These are phyloP conservation scores for Eleusine indica DNA, from an alignment of 176 grass and related monocot genomes.

Conservation along the genomic window DNA sequence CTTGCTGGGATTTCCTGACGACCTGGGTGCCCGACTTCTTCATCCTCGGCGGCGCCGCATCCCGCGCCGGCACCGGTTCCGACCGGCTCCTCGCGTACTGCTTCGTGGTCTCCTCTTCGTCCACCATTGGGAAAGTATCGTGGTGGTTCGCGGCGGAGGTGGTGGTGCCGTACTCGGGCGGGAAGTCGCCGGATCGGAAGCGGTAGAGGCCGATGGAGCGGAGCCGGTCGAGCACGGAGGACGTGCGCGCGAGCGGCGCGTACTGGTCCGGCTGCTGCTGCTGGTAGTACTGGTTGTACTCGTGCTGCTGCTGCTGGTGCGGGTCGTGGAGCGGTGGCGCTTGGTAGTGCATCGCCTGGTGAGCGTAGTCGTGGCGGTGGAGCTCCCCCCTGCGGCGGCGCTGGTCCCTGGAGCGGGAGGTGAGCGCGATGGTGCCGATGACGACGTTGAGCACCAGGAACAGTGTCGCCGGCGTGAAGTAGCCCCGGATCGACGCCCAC, in stretches of 20 bases:
- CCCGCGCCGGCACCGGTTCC: slow-evolving; percentile 36
- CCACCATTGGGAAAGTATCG: not conserved
- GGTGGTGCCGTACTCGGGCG: slow-evolving; percentile 26
- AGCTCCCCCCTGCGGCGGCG: slow-evolving; percentile 10
- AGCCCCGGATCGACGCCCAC: slow-evolving; percentile 53
- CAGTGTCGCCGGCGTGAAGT: slow-evolving; percentile 66
- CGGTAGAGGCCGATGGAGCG: slow-evolving; percentile 69
- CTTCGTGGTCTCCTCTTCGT: not conserved
- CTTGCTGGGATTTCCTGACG: slow-evolving; percentile 11
- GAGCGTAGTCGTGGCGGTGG: not conserved
- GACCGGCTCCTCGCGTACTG: slow-evolving; percentile 46
- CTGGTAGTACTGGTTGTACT: not conserved
- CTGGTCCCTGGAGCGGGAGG: slow-evolving; percentile 43
- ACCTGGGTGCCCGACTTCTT: slow-evolving; percentile 35
- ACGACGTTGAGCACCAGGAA: slow-evolving; percentile 91
- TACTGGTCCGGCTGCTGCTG: not conserved
- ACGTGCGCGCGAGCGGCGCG: slow-evolving; percentile 53
- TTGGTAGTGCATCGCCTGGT: not conserved
- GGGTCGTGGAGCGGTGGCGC: not conserved
- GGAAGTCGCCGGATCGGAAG: slow-evolving; percentile 76
- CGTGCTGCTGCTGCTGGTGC: not conserved
- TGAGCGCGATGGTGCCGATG: slow-evolving; percentile 91
- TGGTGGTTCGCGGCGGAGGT: not conserved
- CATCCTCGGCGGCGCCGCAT: slow-evolving; percentile 1
- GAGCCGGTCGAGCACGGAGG: slow-evolving; percentile 62